Conservation (phyloP, 257 asterid species). For the Solanum sejunctum region DNA sequence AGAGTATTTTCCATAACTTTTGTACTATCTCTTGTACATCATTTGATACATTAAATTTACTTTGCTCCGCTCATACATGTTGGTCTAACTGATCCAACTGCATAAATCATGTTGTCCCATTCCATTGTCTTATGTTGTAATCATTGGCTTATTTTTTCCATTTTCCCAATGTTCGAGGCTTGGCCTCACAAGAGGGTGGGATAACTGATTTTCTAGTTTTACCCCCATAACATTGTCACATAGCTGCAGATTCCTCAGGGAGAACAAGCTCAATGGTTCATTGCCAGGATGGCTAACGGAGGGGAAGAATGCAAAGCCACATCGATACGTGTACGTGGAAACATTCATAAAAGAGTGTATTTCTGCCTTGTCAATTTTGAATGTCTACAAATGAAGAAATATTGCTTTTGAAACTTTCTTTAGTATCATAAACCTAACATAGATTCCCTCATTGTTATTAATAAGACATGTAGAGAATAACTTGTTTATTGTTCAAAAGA, state of each 20-base stretch:
- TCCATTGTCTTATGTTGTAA: neutral
- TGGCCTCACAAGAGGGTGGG: neutral
- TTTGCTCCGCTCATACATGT: neutral
- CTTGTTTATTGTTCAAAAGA: too few relatives aligned
- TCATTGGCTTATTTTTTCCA: neutral
- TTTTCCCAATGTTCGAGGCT: neutral
- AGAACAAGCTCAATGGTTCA: neutral
- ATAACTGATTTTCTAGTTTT: neutral
- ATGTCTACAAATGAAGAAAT: neutral
- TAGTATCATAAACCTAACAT: neutral
- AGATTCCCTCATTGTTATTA: neutral
- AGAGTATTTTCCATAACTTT: neutral
- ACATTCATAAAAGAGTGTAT: neutral
- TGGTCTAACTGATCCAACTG: neutral
- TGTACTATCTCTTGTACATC: neutral
- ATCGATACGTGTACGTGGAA: neutral
- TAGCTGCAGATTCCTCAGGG: slow-evolving; percentile 3
- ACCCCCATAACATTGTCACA: neutral
- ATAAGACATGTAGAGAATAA: too few relatives aligned
- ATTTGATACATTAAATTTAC: neutral
- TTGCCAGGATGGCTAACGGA: slow-evolving; percentile 4
- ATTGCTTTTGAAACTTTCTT: neutral
- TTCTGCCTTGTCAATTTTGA: neutral
- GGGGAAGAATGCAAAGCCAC: neutral
- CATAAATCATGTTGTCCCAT: neutral